Percentiles rank a stretch among this genome's conserved stretches.
phyloP scores from a whole-genome alignment of 164 flowering plant genomes.

The Vitis rotundifolia region DNA sequence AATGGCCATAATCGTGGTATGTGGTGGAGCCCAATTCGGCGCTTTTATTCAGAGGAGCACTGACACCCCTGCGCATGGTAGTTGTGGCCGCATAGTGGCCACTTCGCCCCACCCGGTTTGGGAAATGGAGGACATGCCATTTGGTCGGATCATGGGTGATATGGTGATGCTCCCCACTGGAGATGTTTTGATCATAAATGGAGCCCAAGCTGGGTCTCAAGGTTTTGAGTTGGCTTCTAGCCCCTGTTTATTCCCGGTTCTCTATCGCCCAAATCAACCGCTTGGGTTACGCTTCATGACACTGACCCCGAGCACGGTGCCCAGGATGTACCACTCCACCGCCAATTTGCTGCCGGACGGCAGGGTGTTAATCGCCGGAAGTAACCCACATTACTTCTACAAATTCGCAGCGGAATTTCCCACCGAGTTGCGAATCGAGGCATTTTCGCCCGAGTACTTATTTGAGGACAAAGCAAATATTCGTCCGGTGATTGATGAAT shows the following conservation, averaged over 20 bases:
- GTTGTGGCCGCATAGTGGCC: slow-evolving; percentile 80
- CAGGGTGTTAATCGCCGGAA: slow-evolving; percentile 74
- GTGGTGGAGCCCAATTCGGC: slow-evolving; percentile 85
- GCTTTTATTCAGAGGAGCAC: slow-evolving; percentile 51
- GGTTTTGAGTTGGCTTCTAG: slow-evolving; percentile 76
- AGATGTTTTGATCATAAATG: slow-evolving; percentile 73
- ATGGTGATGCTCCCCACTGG: slow-evolving; percentile 93
- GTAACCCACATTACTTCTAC: slow-evolving; percentile 85
- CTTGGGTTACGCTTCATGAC: slow-evolving; percentile 80
- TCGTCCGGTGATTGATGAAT: slow-evolving; percentile 52
- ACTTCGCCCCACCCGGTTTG: slow-evolving; percentile 60
- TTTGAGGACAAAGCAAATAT: slow-evolving; percentile 56
- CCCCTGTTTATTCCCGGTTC: slow-evolving; percentile 74
- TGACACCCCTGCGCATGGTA: slow-evolving; percentile 70
- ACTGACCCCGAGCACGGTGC: slow-evolving; percentile 60
- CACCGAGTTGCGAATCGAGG: slow-evolving; percentile 82
- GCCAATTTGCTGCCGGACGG: slow-evolving; percentile 89
- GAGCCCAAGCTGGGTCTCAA: slow-evolving; percentile 79
- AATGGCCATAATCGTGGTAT: slow-evolving; percentile 67
- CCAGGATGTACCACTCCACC: slow-evolving; percentile 95
- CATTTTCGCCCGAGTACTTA: slow-evolving; percentile 87
- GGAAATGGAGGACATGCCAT: slow-evolving; percentile 88
- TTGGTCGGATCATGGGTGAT: slow-evolving; percentile 86
- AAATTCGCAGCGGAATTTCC: slow-evolving; percentile 54
- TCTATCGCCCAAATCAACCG: slow-evolving; percentile 73